A percentile compares a stretch with the other conserved stretches of the same genome.
Evolutionary conservation across 2,329 filamentous ascomycete species (phyloP).

Genomic region (Acrocalymma vagum): DNA sequence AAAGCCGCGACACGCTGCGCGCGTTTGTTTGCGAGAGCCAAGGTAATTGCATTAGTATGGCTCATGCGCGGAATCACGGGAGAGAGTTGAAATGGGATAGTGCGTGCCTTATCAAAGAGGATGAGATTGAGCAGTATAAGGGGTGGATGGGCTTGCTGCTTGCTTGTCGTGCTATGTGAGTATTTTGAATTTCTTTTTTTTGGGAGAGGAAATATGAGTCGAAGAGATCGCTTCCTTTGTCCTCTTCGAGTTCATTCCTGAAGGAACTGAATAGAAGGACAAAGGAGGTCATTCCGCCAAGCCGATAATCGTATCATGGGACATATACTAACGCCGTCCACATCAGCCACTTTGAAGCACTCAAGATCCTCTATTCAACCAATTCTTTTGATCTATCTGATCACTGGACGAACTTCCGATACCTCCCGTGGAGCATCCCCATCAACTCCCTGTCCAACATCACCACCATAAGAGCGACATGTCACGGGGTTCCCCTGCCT

Average conservation of each 20-base stretch:
- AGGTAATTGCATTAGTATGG: constrained; percentile 1
- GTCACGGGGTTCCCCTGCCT: neutral
- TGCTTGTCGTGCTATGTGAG: constrained; percentile 10
- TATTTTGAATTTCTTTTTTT: no score
- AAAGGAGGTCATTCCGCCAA: no score
- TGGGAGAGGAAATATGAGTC: no score
- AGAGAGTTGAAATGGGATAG: neutral
- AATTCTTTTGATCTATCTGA: constrained; percentile 13
- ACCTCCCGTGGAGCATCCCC: constrained; percentile 11
- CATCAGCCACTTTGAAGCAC: constrained; percentile 11
- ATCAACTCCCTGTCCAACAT: constrained; percentile 4
- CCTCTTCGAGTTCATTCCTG: no score
- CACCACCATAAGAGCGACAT: constrained; percentile 1
- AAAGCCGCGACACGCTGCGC: constrained; percentile 2
- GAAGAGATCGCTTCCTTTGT: no score
- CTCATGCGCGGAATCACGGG: neutral
- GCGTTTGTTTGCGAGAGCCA: constrained; percentile 6
- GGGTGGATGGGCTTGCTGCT: constrained; percentile 10
- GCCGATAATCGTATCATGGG: no score
- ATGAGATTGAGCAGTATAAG: constrained; percentile 6
- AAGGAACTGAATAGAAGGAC: no score
- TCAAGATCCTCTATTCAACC: constrained; percentile 4
- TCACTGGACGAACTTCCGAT: constrained; percentile 4
- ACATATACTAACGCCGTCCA: no score
- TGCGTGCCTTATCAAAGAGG: constrained; percentile 1